Evolutionary conservation across 2,329 filamentous ascomycete species (phyloP), one percentile per base, ranked within the genome.

Genomic region (Pseudogymnoascus sp.): DNA sequence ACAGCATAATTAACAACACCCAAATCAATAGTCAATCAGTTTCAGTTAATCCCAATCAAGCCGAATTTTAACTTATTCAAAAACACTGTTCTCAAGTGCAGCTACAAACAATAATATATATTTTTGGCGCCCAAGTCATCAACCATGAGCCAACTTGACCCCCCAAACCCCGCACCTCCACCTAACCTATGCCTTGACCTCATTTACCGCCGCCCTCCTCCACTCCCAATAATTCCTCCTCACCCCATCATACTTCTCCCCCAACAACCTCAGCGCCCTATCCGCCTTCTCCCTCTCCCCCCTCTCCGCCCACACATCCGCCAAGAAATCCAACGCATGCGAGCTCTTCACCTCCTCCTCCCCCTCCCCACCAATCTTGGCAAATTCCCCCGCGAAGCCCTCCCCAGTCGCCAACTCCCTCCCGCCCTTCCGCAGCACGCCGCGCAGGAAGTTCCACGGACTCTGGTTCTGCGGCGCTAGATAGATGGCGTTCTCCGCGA

Each of bases 141-240:
- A 7, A 36, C 35, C 12, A 36, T n/a, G 6, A 30, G 8, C 35
- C 35, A 36, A n/a, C 14, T 36, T n/a, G 35, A n/a, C 4, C 9
- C 9, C 33, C 33, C 11, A 4, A 4, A 28, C 25, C 25, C 25
- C 2, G 4, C 25, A 33, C 9, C 30, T 14, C 2, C 35, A n/a
- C 35, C 11, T 14, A 35, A 35, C 11, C 33, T 19, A 39, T 4
- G 25, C 25, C 25, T 14, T 42, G 7, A 23, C 39, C 39, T n/a
- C 35, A 5, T 11, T 16, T 8, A 58, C 11, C 23, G 8, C 58
- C 33, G 23, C 63, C 41, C 67, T 85, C 71, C 84, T 81, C 77
- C 89, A 96, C 70, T 90, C 87, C 94, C 94, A 99, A 76, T 97
- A 99, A 66, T 92, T 93, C 67, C 86, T 87, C 63, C 94, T 82